Conservation (phyloP, 345 rosid species). For the Populus tremula region DNA sequence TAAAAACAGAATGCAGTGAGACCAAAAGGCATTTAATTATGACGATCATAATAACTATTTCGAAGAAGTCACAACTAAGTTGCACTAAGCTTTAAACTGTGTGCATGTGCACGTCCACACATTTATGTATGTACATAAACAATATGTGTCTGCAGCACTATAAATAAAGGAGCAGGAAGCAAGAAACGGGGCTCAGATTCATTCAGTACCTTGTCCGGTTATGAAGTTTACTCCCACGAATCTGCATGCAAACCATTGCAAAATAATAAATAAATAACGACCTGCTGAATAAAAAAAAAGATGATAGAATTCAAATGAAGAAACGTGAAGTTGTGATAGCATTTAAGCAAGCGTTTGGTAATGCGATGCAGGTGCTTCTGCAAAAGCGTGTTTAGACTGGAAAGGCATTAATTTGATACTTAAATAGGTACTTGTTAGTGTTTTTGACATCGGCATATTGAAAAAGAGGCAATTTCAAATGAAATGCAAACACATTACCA, state of each 20-base stretch:
- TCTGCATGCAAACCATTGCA: slow-evolving; percentile 39
- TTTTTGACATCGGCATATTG: too few species aligned
- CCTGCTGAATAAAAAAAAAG: not conserved
- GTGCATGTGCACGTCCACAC: not conserved
- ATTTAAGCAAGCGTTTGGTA: not conserved
- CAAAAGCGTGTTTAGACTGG: too few species aligned
- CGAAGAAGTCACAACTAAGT: too few species aligned
- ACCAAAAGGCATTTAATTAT: not conserved
- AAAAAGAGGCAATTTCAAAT: too few species aligned
- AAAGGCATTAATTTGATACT: too few species aligned
- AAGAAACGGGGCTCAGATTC: slow-evolving; percentile 12
- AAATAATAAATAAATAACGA: not conserved
- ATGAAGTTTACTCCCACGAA: slow-evolving; percentile 96
- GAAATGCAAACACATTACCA: too few species aligned
- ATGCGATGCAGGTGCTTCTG: too few species aligned
- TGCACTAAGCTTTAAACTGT: not conserved
- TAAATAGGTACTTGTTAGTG: too few species aligned
- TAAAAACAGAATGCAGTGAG: not conserved
- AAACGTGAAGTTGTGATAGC: not conserved
- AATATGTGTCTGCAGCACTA: not conserved
- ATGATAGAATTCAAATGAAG: not conserved
- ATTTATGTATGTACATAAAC: not conserved
- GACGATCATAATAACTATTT: not conserved
- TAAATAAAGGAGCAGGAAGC: not conserved
- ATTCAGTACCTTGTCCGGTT: slow-evolving; percentile 77